Conservation (phyloP, 768 basidiomycete species). For the Mycena belliarum region DNA sequence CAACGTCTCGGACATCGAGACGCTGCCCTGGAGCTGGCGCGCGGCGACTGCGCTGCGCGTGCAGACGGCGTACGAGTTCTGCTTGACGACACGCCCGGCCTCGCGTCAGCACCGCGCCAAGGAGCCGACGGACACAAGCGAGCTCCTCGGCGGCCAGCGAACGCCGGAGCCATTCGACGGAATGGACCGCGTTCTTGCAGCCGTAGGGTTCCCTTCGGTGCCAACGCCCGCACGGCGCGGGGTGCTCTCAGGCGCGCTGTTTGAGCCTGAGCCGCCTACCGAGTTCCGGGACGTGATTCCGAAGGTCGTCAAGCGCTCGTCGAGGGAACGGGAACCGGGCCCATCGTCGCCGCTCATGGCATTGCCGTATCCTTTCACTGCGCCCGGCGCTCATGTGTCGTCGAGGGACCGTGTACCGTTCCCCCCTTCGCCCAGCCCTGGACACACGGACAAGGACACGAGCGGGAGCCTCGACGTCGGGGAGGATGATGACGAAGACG, state of each 20-base stretch:
- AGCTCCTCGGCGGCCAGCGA: slow-evolving; percentile 20
- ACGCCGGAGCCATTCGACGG: slow-evolving; percentile 45
- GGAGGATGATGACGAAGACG: slow-evolving; percentile 32
- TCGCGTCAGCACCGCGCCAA: slow-evolving; percentile 34
- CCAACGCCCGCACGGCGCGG: slow-evolving; percentile 59
- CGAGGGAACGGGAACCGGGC: slow-evolving; percentile 47
- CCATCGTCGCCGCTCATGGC: slow-evolving; percentile 44
- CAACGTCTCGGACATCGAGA: slow-evolving; percentile 45
- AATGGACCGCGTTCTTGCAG: slow-evolving; percentile 59
- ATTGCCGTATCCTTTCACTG: slow-evolving; percentile 73
- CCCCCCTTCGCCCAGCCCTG: slow-evolving; percentile 60
- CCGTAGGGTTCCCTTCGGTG: slow-evolving; percentile 52
- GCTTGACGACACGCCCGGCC: slow-evolving; percentile 42
- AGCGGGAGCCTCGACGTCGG: slow-evolving; percentile 25
- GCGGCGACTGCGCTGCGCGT: slow-evolving; percentile 69
- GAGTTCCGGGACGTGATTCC: slow-evolving; percentile 40
- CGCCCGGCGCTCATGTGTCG: slow-evolving; percentile 59
- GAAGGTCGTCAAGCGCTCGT: slow-evolving; percentile 43
- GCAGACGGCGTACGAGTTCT: slow-evolving; percentile 82
- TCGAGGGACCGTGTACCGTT: slow-evolving; percentile 70
- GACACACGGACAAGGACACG: slow-evolving; percentile 39
- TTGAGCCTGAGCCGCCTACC: slow-evolving; percentile 48
- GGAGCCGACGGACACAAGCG: slow-evolving; percentile 32
- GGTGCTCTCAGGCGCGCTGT: slow-evolving; percentile 65
- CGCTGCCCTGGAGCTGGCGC: slow-evolving; percentile 80